Evolutionary conservation across 2,329 filamentous ascomycete genomes (phyloP).

Genomic region (Teratosphaeria zuluensis): DNA sequence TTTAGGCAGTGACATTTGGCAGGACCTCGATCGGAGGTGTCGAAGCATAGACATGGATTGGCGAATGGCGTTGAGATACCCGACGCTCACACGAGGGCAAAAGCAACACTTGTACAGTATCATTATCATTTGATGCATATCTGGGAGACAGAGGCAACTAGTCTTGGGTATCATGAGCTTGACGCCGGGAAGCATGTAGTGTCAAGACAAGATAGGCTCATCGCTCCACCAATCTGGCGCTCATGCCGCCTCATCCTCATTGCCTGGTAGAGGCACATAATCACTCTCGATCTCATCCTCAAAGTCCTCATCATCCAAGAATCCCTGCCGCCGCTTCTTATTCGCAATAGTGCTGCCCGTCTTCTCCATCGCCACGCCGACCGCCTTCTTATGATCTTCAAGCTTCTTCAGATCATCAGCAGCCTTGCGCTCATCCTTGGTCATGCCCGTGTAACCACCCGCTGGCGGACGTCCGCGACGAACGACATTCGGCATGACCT

Average conservation of each 20-base stretch:
- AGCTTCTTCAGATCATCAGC: slow-evolving; percentile 40
- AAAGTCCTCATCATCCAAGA: slow-evolving; percentile 43
- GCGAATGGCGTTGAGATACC: not conserved
- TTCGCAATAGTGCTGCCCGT: slow-evolving; percentile 46
- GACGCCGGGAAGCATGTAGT: not conserved
- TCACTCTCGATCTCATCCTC: slow-evolving; percentile 27
- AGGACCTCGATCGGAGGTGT: too few species aligned
- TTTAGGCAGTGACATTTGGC: too few species aligned
- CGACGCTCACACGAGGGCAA: not conserved
- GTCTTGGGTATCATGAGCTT: not conserved
- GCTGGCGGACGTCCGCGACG: not conserved
- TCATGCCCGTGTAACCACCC: slow-evolving; percentile 1
- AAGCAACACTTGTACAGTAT: not conserved
- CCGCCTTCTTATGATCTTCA: slow-evolving; percentile 38
- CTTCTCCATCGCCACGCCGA: slow-evolving; percentile 45
- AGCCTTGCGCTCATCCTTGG: slow-evolving; percentile 33
- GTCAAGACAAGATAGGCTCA: too few species aligned
- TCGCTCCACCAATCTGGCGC: too few species aligned
- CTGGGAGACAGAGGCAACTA: not conserved
- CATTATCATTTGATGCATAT: not conserved
- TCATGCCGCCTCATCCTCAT: not conserved
- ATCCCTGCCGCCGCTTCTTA: slow-evolving; percentile 38
- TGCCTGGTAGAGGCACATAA: not conserved
- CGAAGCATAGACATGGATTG: not conserved
- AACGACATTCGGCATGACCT: slow-evolving; percentile 4